Evolutionary conservation across 2,329 filamentous ascomycete genomes (phyloP).

Genomic region (Fusarium ramigenum): DNA sequence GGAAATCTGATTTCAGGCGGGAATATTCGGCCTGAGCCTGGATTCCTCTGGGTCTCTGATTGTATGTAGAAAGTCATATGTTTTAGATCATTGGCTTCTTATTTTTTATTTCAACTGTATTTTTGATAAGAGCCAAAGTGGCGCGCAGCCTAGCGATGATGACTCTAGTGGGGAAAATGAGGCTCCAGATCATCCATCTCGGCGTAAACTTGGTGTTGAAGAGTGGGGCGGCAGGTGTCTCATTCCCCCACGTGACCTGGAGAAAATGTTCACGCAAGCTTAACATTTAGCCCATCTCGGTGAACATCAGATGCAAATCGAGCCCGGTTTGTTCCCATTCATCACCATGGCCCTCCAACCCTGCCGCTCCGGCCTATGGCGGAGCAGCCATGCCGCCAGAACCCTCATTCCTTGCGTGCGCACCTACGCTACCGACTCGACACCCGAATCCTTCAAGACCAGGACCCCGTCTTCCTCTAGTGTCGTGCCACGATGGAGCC

Average conservation of each 20-base stretch:
- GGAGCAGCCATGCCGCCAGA: slow-evolving; percentile 39
- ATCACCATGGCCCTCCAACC: slow-evolving; percentile 48
- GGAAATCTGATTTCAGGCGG: background rate
- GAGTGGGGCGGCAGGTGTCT: slow-evolving; percentile 33
- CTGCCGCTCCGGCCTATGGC: slow-evolving; percentile 44
- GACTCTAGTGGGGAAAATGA: background rate
- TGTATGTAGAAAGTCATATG: background rate
- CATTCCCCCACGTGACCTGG: slow-evolving; percentile 42
- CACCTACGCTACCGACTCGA: slow-evolving; percentile 44
- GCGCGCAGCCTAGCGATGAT: background rate
- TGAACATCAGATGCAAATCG: slow-evolving; percentile 1
- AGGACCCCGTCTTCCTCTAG: slow-evolving; percentile 7
- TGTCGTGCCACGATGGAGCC: slow-evolving; percentile 70
- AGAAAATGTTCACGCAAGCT: slow-evolving; percentile 47
- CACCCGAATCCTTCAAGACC: slow-evolving; percentile 43
- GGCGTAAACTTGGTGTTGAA: slow-evolving; percentile 20
- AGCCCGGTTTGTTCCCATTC: slow-evolving; percentile 13
- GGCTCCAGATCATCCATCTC: slow-evolving; percentile 3
- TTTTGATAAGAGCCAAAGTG: background rate
- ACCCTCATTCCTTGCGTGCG: slow-evolving; percentile 39
- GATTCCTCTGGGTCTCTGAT: background rate
- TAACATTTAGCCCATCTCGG: slow-evolving; percentile 6
- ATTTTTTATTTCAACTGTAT: background rate
- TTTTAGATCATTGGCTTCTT: background rate
- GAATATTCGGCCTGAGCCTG: too few relatives aligned